Evolutionary conservation across 768 basidiomycete genomes (phyloP).

Genomic region (Tubosaeta sp.): DNA sequence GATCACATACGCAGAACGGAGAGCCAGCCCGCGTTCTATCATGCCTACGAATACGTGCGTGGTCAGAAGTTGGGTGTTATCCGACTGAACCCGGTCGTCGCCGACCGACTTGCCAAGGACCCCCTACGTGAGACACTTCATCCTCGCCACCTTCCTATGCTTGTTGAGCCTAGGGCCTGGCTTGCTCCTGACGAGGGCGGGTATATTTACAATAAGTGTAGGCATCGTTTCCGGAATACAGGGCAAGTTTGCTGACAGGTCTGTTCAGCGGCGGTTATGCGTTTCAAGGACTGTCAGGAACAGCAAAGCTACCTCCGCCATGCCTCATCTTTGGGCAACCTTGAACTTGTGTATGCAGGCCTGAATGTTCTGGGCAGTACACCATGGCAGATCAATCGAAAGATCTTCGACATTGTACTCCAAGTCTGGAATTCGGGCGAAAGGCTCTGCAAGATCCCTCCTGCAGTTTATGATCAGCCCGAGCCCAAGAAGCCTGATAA

Average conservation of each 20-base stretch:
- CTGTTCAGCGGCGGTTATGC: slow-evolving; percentile 67
- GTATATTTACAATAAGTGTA: slow-evolving; percentile 77
- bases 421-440: slow-evolving; percentile 86
- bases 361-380: slow-evolving; percentile 88
- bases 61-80: slow-evolving; percentile 93
- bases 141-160: slow-evolving; percentile 94
- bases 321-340: slow-evolving; percentile 67
- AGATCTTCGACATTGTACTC: slow-evolving; percentile 70
- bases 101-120: slow-evolving; percentile 75
- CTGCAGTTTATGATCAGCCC: slow-evolving; percentile 56
- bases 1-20: slow-evolving; percentile 48
- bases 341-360: slow-evolving; percentile 83
- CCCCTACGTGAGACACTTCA: slow-evolving; percentile 67
- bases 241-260: neutral
- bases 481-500: slow-evolving; percentile 53
- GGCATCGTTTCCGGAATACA: slow-evolving; percentile 19
- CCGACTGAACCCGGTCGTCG: slow-evolving; percentile 76
- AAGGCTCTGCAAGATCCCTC: slow-evolving; percentile 79
- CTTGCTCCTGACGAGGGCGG: slow-evolving; percentile 70
- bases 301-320: slow-evolving; percentile 74
- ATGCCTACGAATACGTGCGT: slow-evolving; percentile 90
- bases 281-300: slow-evolving; percentile 86
- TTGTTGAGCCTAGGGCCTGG: slow-evolving; percentile 90
- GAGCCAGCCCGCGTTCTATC: slow-evolving; percentile 85
- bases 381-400: slow-evolving; percentile 84